Base-by-base conservation (phyloP, 2,329 filamentous ascomycete genomes). In the Ascochyta lentis region DNA sequence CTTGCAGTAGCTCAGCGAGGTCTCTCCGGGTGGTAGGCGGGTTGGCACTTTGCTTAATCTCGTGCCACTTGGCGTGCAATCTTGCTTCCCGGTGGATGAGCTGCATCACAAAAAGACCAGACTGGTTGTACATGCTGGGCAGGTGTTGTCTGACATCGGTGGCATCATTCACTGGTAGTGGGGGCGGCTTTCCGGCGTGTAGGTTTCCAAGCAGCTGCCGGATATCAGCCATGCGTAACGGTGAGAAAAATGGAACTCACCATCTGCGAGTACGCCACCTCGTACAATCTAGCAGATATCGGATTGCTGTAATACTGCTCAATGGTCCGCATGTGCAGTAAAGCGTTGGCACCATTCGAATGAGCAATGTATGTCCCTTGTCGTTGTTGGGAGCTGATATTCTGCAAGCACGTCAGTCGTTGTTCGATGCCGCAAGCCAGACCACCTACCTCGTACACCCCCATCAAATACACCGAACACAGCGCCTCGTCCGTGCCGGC, bases 391-490 rank as follows among this genome's bases (percentile, higher is more conserved):
- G 56, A 59, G 7, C 64, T 65, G 10, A 73, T 55, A 26, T 67
- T 72, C 69, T 73, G 42, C 12, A 27, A 15, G 6, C 5, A 4
- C 9, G 38, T 51, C 24, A 56, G 37, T 3, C 13, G 8, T 4
- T 3, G 1, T 15, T 24, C 9, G 3, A 16, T 2, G 9, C 22
- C 1, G 5, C 9, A 10, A 6, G 9, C 29, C 12, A 1, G 13
- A 5, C 1, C 31, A 7, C 54, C 15, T 61, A 70, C 70, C 58
- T 72, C 70, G 16, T 67, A 72, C 0, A 73, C 44, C 1, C 69
- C 67, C 60, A 74, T 66, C 3, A 73, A 27, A 56, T 71, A 69
- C 0, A 70, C 68, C 1, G 69, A 58, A 40, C 63, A 66, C 5
- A 74, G 51, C 1, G 64, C 59, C 19, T 65, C 59, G 31, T 74